Evolutionary conservation across 495 filamentous ascomycete genomes (phyloP).

Genomic region (Cenococcum geophilum): DNA sequence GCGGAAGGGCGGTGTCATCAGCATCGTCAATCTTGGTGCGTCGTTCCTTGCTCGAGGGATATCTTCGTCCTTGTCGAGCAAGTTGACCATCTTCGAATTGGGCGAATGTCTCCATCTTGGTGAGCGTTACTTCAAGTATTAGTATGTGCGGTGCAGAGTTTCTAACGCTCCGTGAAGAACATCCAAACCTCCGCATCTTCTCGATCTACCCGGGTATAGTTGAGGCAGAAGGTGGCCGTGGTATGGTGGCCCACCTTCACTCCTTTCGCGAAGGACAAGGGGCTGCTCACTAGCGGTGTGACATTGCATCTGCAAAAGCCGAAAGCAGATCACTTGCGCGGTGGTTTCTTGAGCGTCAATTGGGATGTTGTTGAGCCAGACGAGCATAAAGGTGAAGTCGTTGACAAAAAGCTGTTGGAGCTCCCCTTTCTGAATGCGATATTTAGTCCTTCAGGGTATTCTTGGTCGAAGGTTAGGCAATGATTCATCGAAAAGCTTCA

Average conservation of each 20-base stretch:
- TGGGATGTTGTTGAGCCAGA: conserved; percentile 46
- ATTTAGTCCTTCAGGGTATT: conserved; percentile 20
- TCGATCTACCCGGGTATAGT: conserved; percentile 42
- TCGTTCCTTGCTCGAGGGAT: conserved; percentile 33
- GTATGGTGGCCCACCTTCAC: conserved; percentile 30
- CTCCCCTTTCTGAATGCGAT: conserved; percentile 32
- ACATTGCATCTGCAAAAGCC: conserved; percentile 42
- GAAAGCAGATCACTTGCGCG: conserved; percentile 34
- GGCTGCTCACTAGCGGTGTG: conserved; percentile 38
- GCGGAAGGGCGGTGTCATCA: conserved; percentile 39
- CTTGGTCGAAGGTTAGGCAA: conserved; percentile 1
- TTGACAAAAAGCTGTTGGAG: conserved; percentile 33
- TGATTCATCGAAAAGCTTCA: too few species aligned
- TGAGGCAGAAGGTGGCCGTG: conserved; percentile 34
- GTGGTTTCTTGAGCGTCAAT: conserved; percentile 40
- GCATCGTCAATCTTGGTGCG: conserved; percentile 37
- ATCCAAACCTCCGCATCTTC: conserved; percentile 40
- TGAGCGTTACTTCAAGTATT: conserved; percentile 3
- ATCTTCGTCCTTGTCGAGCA: conserved; percentile 40
- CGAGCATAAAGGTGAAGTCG: conserved; percentile 42
- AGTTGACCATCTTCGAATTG: conserved; percentile 38
- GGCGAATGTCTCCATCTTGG: conserved; percentile 32
- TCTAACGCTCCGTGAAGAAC: conserved; percentile 14
- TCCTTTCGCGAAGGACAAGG: conserved; percentile 37
- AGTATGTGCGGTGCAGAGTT: too few species aligned